Evolutionary conservation across 2,329 filamentous ascomycete species (phyloP).

Genomic region (Fusarium sp.): DNA sequence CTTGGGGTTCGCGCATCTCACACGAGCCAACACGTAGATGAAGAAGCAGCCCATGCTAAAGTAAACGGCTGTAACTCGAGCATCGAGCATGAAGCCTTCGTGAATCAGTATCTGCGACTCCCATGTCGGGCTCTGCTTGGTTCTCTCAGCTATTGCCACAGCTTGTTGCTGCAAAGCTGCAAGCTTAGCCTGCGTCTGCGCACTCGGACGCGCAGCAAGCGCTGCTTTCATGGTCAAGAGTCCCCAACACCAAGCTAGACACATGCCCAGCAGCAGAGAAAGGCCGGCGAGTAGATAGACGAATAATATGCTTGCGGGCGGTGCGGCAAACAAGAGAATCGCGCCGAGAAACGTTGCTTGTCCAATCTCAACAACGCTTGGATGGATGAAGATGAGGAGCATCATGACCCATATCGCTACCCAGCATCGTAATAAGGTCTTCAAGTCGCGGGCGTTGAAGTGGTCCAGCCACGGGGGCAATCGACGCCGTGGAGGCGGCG

Average conservation of each 20-base stretch:
- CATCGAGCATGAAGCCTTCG: slow-evolving; percentile 63
- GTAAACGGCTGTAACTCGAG: slow-evolving; percentile 58
- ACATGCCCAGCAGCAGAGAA: slow-evolving; percentile 63
- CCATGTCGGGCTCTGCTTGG: slow-evolving; percentile 38
- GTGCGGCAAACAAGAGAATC: slow-evolving; percentile 61
- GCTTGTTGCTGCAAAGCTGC: slow-evolving; percentile 55
- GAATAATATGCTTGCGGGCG: slow-evolving; percentile 62
- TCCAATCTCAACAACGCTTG: slow-evolving; percentile 58
- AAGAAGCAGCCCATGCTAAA: slow-evolving; percentile 59
- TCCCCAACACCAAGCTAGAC: slow-evolving; percentile 65
- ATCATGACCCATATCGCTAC: slow-evolving; percentile 62
- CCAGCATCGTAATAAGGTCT: slow-evolving; percentile 63
- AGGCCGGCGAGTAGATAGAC: slow-evolving; percentile 60
- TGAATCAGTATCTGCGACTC: slow-evolving; percentile 57
- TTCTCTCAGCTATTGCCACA: slow-evolving; percentile 51
- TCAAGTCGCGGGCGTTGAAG: slow-evolving; percentile 63
- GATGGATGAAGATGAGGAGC: slow-evolving; percentile 63
- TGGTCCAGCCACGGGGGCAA: slow-evolving; percentile 59
- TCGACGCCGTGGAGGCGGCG: background rate
- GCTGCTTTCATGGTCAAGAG: slow-evolving; percentile 65
- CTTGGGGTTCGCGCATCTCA: slow-evolving; percentile 63
- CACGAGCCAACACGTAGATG: slow-evolving; percentile 60
- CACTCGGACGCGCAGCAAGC: slow-evolving; percentile 57
- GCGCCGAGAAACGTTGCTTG: slow-evolving; percentile 62
- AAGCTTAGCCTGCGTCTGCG: slow-evolving; percentile 55